Evolutionary conservation across 2,329 filamentous ascomycete genomes (phyloP), one percentile per base, ranked within the genome.

Genomic region (Pestalotiopsis sp.): DNA sequence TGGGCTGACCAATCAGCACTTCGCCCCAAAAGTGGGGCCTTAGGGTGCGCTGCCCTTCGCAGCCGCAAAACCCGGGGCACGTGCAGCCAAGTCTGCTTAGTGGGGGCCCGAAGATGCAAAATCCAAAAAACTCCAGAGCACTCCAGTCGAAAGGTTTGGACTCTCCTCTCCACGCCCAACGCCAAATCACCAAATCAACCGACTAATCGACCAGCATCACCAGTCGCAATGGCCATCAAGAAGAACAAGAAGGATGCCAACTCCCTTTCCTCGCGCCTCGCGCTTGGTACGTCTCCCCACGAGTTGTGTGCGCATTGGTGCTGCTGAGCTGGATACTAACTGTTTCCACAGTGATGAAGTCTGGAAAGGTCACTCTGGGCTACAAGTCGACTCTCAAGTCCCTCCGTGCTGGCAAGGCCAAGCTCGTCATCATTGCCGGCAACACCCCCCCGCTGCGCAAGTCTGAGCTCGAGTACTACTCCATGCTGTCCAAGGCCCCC

Each of bases 401-500:
- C 76, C 92, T 98, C 77, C 93, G 95, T 79, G 92, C 91, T 76
- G 94, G 95, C 84, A 98, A 98, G 91, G 96, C 96, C 83, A 98
- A 98, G 92, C 91, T 66, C 20, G 79, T 81, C 77, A 76, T 94
- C 82, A 94, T 94, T 73, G 88, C 91, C 76, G 94, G 93, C 85
- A 98, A 99, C 89, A 97, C 94, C 76, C 94, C 95, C 81, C 96
- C 96, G 83, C 93, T 99, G 78, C 91, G 95, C 84, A 99, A 98
- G 92, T 93, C 90, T 79, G 95, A 98, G 89, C 90, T 98, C 72
- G 95, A 98, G 88, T 98, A 93, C 87, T 94, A 94, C 88, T 89
- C 89, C 82, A 96, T 96, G 93, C 84, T 97, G 78, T 91, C 91
- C 82, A 97, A 98, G 91, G 93, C 92, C 78, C 91, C 92, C 74